Evolutionary conservation across 1,139 yeast genomes (phyloP), one percentile per base, ranked within the genome.

Genomic region (Pichia sp.): DNA sequence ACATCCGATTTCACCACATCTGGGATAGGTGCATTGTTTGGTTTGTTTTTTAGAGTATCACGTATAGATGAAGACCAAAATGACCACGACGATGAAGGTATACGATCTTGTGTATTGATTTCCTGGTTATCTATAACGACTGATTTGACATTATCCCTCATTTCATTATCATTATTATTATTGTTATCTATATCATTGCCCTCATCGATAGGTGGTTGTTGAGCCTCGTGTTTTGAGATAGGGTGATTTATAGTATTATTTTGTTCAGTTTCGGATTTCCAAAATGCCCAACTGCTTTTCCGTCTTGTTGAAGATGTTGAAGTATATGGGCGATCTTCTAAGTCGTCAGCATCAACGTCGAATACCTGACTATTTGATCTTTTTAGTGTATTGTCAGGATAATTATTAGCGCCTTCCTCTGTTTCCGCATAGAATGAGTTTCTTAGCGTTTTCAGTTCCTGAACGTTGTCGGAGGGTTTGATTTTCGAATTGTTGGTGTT

Each of bases 1-100:
- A 60, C 49, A 37, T 54, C 55, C 13, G 59, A 52, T 28, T 56
- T 38, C 3, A 54, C 40, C 3, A 56, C 61, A 35, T 57, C 61
- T 15, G 51, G 53, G 2, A 34, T 44, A 15, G 16, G 31, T 20
- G 26, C 32, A 13, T 28, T 13, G 19, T n/a, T 25, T 21, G 38
- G 20, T 6, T 19, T 27, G 8, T 29, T 35, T 5, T 21, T 33
- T 11, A 29, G 21, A 23, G 29, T 32, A 6, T 37, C 35, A 20
- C 19, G 27, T 5, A 31, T 30, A 25, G 35, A 21, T 13, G 38
- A 33, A 6, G 43, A 38, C 61, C 60, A 57, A 36, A 56, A 53
- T 2, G 59, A 43, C 61, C 61, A 57, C 11, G 59, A 53, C 11
- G 26, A 15, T n/a, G n/a, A n/a, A n/a, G n/a, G n/a, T n/a, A n/a